These are phyloP conservation scores for Chaetomiaceae sp. DNA, from an alignment of 2,329 filamentous ascomycete genomes.

Conservation along the genomic window DNA sequence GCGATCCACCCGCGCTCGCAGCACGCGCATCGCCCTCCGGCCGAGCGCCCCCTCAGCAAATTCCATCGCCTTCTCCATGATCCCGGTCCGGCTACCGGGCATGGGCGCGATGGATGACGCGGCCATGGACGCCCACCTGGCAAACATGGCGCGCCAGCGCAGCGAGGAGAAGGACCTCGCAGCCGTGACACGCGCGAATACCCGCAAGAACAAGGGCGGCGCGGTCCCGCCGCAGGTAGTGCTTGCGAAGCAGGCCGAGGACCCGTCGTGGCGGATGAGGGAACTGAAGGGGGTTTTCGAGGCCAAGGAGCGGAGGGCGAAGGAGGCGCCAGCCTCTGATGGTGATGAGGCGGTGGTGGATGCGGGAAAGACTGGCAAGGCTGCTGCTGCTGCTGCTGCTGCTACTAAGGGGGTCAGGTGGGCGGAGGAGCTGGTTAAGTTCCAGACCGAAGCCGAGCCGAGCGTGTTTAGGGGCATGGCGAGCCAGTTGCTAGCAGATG, in stretches of 20 bases:
- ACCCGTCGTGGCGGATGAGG: conserved; percentile 26
- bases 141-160: conserved; percentile 24
- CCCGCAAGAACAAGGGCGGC: conserved; percentile 41
- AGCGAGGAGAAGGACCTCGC: conserved; percentile 41
- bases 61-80: conserved; percentile 29
- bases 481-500: conserved; percentile 15
- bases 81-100: conserved; percentile 33
- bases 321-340: background rate
- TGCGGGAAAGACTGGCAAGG: conserved; percentile 2
- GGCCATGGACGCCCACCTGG: conserved; percentile 12
- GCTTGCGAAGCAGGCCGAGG: conserved; percentile 30
- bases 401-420: conserved; percentile 35
- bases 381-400: no score
- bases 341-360: background rate
- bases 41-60: conserved; percentile 28
- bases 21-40: conserved; percentile 24
- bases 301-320: conserved; percentile 22
- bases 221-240: conserved; percentile 33
- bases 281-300: conserved; percentile 30
- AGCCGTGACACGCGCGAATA: conserved; percentile 41
- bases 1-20: conserved; percentile 29
- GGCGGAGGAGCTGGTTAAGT: conserved; percentile 31
- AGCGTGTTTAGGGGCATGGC: conserved; percentile 14
- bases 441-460: conserved; percentile 25
- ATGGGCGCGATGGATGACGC: conserved; percentile 28